Percentiles rank a stretch among this genome's conserved stretches.
Evolutionary conservation across 2,329 filamentous ascomycete species (phyloP).

Genomic region (Fusarium duplospermum): DNA sequence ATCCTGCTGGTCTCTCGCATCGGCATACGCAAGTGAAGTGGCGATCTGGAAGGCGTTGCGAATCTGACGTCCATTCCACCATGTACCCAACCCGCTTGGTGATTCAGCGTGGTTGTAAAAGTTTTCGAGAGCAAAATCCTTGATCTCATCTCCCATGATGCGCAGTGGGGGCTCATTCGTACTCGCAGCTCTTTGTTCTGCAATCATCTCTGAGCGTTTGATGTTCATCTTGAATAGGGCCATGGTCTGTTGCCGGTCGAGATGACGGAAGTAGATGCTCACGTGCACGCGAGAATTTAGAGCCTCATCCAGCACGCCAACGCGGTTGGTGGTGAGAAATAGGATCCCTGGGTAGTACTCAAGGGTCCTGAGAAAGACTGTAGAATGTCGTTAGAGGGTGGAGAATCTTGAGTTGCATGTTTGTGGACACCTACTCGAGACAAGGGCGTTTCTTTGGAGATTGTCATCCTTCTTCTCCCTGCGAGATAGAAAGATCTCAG

Average conservation of each 20-base stretch:
- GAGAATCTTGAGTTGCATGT: too few relatives aligned
- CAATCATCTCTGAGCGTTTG: neutral
- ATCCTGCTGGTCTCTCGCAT: neutral
- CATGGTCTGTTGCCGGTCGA: neutral
- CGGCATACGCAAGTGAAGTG: neutral
- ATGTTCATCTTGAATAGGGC: constrained; percentile 2
- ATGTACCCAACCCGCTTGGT: neutral
- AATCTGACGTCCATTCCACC: constrained; percentile 16
- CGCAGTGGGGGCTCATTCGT: neutral
- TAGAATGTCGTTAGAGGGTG: neutral
- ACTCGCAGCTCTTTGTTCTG: neutral
- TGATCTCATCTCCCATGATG: neutral
- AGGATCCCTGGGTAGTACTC: constrained; percentile 4
- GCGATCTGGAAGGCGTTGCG: constrained; percentile 9
- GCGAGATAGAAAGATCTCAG: constrained; percentile 1
- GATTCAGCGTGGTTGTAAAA: neutral
- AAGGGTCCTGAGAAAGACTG: neutral
- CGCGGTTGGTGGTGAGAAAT: constrained; percentile 1
- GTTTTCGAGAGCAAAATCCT: neutral
- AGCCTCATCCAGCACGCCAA: neutral
- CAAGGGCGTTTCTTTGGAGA: neutral
- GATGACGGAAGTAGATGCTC: neutral
- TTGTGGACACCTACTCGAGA: neutral
- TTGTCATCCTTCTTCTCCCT: neutral
- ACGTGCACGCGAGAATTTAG: neutral